Base-by-base conservation (phyloP, 176 grass and related monocot species). In the Oryza glaberrima region DNA sequence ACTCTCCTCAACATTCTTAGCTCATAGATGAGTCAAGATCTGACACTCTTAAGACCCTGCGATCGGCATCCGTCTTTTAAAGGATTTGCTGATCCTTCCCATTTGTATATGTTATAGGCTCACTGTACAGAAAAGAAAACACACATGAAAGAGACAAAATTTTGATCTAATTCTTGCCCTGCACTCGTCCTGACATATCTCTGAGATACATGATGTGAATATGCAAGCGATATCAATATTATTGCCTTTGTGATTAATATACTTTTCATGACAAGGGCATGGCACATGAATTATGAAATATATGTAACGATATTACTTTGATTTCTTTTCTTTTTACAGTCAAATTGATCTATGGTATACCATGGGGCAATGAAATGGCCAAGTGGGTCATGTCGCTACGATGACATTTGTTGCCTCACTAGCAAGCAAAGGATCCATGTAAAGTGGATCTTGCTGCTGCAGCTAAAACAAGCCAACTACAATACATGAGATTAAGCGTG, bases 1-100 rank as follows among this genome's bases (percentile, higher is more conserved):
- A 68, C 86, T 77, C 83, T 92, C 47, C 80, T 92, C 12, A 89
- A 92, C 58, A 78, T 88, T 13, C 44, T 83, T 66, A 88, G 81
- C 58, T 78, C 54, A 72, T 80, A 84, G 71, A 79, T 67, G 26
- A 26, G 26, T 2, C 20, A 63, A 10, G 58, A 56, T 68, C 16
- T 63, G 36, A 11, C 16, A 84, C 38, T 75, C 5, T 48, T 58
- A 20, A 75, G 51, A 69, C 47, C 70, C 5, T 84, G 87, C 1
- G 61, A 84, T 81, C 80, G 64, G 26, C 77, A 80, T 84, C 87
- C 70, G 6, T 49, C 70, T 89, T 84, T 84, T 80, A 76, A 51
- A 85, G 77, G 82, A 85, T 89, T 20, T 58, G 5, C 17, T 58
- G 14, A 58, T 77, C 11, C 11, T 54, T 40, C 11, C 6, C 25